Percentiles rank a stretch among this genome's conserved stretches.
These are phyloP conservation scores for Sesbania bispinosa DNA, from an alignment of 306 rosid species.

Conservation along the genomic window DNA sequence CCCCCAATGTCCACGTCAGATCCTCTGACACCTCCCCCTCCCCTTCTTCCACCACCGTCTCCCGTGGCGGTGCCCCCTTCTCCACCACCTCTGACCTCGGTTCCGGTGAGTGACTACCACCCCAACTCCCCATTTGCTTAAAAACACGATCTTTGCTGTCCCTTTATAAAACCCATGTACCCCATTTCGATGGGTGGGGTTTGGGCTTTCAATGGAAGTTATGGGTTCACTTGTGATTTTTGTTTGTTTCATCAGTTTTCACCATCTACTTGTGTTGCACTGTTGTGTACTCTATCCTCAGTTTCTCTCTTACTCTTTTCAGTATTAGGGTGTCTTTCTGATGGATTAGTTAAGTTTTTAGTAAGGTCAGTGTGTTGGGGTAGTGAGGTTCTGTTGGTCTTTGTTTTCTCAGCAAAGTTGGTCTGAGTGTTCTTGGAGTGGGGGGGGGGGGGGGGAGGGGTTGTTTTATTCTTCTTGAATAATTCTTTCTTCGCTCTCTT, in stretches of 20 bases:
- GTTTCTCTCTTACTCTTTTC: too few relatives aligned
- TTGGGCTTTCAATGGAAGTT: too few relatives aligned
- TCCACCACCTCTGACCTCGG: constrained; percentile 67
- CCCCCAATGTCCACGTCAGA: background rate
- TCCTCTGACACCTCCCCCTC: too few relatives aligned
- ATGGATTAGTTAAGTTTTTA: too few relatives aligned
- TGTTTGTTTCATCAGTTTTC: background rate
- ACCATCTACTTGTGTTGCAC: background rate
- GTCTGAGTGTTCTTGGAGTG: too few relatives aligned
- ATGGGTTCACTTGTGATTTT: too few relatives aligned
- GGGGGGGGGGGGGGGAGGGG: too few relatives aligned
- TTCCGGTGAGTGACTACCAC: constrained; percentile 43
- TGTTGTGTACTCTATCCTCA: too few relatives aligned
- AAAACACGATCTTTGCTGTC: background rate
- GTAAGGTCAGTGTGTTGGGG: constrained; percentile 13
- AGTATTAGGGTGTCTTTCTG: too few relatives aligned
- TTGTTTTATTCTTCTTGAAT: background rate
- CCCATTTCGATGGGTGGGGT: too few relatives aligned
- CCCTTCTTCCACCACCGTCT: background rate
- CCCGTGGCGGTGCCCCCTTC: constrained; percentile 39
- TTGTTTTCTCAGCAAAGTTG: background rate
- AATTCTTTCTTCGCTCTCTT: background rate
- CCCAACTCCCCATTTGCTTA: constrained; percentile 1
- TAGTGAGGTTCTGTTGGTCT: constrained; percentile 22
- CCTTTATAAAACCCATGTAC: too few relatives aligned